Evolutionary conservation across 495 filamentous ascomycete genomes (phyloP).

Genomic region (Margaritispora aquatica): DNA sequence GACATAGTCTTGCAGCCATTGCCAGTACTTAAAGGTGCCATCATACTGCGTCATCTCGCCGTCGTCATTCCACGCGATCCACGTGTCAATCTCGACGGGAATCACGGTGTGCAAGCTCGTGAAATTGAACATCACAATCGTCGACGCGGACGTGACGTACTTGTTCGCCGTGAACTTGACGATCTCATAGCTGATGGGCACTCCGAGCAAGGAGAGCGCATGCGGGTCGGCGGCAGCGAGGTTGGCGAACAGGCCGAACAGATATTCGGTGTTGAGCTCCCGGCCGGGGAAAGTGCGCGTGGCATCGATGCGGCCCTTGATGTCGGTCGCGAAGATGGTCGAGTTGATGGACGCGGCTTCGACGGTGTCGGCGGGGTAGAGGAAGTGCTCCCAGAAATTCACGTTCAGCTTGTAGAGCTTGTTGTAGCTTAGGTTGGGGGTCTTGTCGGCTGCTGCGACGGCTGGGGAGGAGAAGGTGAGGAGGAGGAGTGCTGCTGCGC

Average conservation of each 20-base stretch:
- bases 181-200: slow-evolving; percentile 10
- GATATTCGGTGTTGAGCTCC: slow-evolving; percentile 15
- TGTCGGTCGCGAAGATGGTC: slow-evolving; percentile 4
- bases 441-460: neutral
- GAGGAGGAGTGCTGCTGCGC: neutral
- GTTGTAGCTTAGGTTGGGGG: slow-evolving; percentile 4
- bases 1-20: slow-evolving; percentile 10
- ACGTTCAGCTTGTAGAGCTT: slow-evolving; percentile 12
- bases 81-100: slow-evolving; percentile 8
- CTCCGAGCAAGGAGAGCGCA: slow-evolving; percentile 9
- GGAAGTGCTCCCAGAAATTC: slow-evolving; percentile 10
- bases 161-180: slow-evolving; percentile 4
- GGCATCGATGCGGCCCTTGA: slow-evolving; percentile 10
- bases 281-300: slow-evolving; percentile 8
- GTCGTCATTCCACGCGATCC: slow-evolving; percentile 6
- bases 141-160: slow-evolving; percentile 5
- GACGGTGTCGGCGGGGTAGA: slow-evolving; percentile 4
- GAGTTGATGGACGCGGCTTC: slow-evolving; percentile 14
- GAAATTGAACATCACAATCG: slow-evolving; percentile 11
- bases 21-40: slow-evolving; percentile 10
- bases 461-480: neutral
- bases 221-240: slow-evolving; percentile 2
- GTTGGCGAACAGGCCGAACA: slow-evolving; percentile 16
- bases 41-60: slow-evolving; percentile 14
- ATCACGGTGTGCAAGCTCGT: slow-evolving; percentile 5